A percentile compares a stretch with the other conserved stretches of the same genome.
Evolutionary conservation across 176 grass and related monocot species (phyloP).

Genomic region (Aegilops speltoides): DNA sequence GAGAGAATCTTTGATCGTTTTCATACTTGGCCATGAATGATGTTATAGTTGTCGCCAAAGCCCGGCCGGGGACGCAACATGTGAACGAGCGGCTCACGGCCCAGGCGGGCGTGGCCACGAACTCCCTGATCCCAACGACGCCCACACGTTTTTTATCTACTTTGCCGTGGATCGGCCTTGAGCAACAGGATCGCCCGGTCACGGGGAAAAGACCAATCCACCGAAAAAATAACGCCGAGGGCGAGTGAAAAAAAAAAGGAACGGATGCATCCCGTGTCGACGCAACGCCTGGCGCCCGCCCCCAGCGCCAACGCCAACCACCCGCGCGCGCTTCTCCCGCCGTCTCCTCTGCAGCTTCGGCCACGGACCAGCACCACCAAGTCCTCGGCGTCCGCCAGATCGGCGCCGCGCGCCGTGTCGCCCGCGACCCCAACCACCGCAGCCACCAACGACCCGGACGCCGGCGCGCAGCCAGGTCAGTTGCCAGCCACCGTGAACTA

Average conservation of each 20-base stretch:
- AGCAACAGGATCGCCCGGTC: background rate
- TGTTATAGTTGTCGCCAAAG: no score
- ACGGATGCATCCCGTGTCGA: conserved; percentile 22
- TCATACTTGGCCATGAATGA: no score
- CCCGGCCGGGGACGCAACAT: background rate
- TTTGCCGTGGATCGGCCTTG: background rate
- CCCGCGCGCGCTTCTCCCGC: background rate
- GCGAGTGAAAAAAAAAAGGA: no score
- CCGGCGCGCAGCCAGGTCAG: conserved; percentile 29
- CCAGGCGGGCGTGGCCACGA: background rate
- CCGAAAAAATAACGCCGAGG: background rate
- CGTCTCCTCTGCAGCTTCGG: background rate
- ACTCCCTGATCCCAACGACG: background rate
- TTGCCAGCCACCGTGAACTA: background rate
- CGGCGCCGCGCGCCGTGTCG: conserved; percentile 12
- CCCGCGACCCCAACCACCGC: background rate
- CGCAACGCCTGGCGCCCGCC: conserved; percentile 4
- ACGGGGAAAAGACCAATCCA: background rate
- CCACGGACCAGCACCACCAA: background rate
- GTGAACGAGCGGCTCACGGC: background rate
- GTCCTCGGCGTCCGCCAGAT: background rate
- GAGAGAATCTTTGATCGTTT: no score
- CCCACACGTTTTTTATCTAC: conserved; percentile 29
- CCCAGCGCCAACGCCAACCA: background rate
- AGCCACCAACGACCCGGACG: background rate